These are phyloP conservation scores for Scutellaria minor DNA, from an alignment of 257 asterid genomes.

Conservation along the genomic window DNA sequence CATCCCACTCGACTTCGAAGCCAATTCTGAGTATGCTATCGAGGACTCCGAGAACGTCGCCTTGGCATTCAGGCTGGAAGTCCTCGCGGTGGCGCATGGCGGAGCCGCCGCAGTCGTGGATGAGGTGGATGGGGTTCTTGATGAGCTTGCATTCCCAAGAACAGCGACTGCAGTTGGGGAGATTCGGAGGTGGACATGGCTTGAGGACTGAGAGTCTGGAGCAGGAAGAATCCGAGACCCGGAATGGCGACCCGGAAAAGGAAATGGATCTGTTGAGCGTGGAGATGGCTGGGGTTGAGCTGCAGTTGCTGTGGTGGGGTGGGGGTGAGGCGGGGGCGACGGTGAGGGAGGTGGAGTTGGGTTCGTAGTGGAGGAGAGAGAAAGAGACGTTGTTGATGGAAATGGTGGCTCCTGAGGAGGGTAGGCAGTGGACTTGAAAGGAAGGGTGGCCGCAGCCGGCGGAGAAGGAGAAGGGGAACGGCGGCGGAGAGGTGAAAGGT, in stretches of 20 bases:
- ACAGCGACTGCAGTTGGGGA: slow-evolving; percentile 78
- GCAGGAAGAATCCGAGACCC: slow-evolving; percentile 79
- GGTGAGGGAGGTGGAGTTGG: slow-evolving; percentile 62
- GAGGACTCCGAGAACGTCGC: slow-evolving; percentile 74
- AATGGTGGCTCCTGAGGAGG: slow-evolving; percentile 57
- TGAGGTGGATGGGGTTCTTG: slow-evolving; percentile 60
- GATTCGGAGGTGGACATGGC: slow-evolving; percentile 66
- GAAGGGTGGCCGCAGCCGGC: slow-evolving; percentile 97
- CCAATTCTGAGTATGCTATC: slow-evolving; percentile 65
- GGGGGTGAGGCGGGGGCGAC: slow-evolving; percentile 48
- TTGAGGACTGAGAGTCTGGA: slow-evolving; percentile 71
- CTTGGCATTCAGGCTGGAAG: slow-evolving; percentile 66
- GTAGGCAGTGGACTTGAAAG: slow-evolving; percentile 71
- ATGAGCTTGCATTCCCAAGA: slow-evolving; percentile 75
- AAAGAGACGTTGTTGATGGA: slow-evolving; percentile 58
- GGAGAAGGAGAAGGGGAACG: slow-evolving; percentile 77
- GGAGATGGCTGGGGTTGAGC: slow-evolving; percentile 44
- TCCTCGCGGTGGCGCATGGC: slow-evolving; percentile 60
- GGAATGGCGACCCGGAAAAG: slow-evolving; percentile 71
- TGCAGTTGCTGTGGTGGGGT: slow-evolving; percentile 46
- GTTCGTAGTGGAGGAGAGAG: slow-evolving; percentile 63
- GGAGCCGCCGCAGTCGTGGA: slow-evolving; percentile 60
- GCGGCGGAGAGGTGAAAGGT: slow-evolving; percentile 68
- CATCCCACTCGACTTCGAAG: slow-evolving; percentile 85
- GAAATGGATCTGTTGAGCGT: slow-evolving; percentile 59